A percentile compares a stretch with the other conserved stretches of the same genome.
Evolutionary conservation across 257 asterid genomes (phyloP).

Genomic region (Primulina tabacum): DNA sequence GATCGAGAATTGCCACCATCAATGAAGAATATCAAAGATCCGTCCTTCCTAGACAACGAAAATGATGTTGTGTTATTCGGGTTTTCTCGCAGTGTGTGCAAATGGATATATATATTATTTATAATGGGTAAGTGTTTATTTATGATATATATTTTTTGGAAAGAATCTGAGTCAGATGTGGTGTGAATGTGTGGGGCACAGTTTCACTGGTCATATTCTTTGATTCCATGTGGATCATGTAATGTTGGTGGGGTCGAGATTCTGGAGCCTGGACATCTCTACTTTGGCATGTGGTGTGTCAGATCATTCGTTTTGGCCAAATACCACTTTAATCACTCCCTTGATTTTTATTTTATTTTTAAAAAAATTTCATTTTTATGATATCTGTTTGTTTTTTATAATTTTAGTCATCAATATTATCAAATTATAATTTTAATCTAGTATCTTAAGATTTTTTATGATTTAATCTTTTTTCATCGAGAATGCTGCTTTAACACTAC

Average conservation of each 20-base stretch:
- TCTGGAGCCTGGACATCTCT: slow-evolving; percentile 46
- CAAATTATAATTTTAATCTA: too few species aligned
- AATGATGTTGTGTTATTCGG: slow-evolving; percentile 26
- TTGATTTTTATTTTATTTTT: too few species aligned
- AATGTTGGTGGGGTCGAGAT: slow-evolving; percentile 55
- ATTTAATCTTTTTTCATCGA: too few species aligned
- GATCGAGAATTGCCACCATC: slow-evolving; percentile 20
- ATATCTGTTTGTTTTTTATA: too few species aligned
- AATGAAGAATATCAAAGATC: not conserved
- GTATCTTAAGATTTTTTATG: too few species aligned
- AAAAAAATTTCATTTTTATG: too few species aligned
- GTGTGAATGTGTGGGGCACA: slow-evolving; percentile 67
- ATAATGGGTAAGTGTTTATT: too few species aligned
- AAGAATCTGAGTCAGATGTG: slow-evolving; percentile 51
- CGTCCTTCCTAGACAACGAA: slow-evolving; percentile 21
- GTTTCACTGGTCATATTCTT: slow-evolving; percentile 42
- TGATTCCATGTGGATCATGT: slow-evolving; percentile 59
- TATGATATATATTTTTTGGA: slow-evolving; percentile 10
- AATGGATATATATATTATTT: not conserved
- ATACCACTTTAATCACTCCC: not conserved
- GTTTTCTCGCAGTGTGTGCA: slow-evolving; percentile 33
- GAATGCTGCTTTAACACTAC: too few species aligned
- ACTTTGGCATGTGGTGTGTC: slow-evolving; percentile 84
- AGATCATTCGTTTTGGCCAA: slow-evolving; percentile 28
- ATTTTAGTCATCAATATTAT: too few species aligned